Evolutionary conservation across 1,284 basidiomycete genomes (phyloP), one percentile per base, ranked within the genome.

Genomic region (Rhodofomes roseus): DNA sequence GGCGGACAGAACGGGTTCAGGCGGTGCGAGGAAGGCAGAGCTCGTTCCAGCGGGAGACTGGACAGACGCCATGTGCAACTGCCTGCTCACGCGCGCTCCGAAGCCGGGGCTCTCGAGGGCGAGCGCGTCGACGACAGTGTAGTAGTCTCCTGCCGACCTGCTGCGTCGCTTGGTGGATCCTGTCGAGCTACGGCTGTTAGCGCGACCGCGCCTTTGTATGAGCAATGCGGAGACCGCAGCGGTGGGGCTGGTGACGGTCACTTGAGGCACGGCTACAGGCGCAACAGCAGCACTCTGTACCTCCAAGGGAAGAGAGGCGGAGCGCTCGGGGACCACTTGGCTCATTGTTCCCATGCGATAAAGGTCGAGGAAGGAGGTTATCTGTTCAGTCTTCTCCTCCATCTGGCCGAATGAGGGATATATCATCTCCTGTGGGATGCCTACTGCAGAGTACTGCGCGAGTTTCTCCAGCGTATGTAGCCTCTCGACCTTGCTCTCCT

Each of bases 311-410:
- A 59, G 50, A 1, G 61, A 61, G 2, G 65, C 50, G 31, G 50
- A 52, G 31, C 50, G 50, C n/a, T 20, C n/a, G 6, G 50, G 50
- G n/a, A n/a, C n/a, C 11, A 37, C 18, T 6, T 22, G 31, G 5
- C 46, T 18, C 52, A 43, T 67, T 2, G 34, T 31, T 62, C 60
- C 62, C 36, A 65, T 56, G 59, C 66, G 69, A 64, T 73, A 73
- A 11, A 71, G 61, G 57, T 73, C 71, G 23, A 71, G 69, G 65
- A 66, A 73, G 5, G 67, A 66, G 11, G 63, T 64, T 51, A 71
- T 60, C 44, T 58, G 58, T 11, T 66, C 58, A 20, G 64, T 65
- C 44, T 64, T 58, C 23, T 63, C 56, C 34, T 59, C 59, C 2
- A 66, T 58, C 46, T 68, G 65, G 1, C 63, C 66, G 27, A 69